Evolutionary conservation across 2,329 filamentous ascomycete species (phyloP).

Genomic region (Alternaria arbusti): DNA sequence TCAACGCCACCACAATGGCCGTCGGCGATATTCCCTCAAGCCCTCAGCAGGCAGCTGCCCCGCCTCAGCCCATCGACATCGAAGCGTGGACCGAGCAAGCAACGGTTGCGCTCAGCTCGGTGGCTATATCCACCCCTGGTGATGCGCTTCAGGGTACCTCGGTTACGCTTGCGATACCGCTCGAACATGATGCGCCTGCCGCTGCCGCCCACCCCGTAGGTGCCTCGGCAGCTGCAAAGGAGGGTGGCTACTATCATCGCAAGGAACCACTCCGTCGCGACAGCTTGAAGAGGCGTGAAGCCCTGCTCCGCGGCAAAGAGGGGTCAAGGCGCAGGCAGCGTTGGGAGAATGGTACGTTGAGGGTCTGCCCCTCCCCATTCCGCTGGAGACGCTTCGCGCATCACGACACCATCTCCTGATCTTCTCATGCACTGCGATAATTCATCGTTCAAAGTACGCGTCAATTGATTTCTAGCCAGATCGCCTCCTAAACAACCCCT

Average conservation of each 20-base stretch:
- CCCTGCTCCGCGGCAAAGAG: constrained; percentile 86
- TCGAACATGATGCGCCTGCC: constrained; percentile 62
- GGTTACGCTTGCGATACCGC: constrained; percentile 73
- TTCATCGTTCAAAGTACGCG: background rate
- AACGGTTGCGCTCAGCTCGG: constrained; percentile 50
- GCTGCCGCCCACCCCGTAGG: constrained; percentile 30
- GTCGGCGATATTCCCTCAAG: constrained; percentile 35
- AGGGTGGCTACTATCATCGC: constrained; percentile 58
- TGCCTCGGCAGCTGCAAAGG: constrained; percentile 45
- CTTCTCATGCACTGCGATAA: background rate
- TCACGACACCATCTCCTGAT: background rate
- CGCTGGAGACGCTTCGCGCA: constrained; percentile 16
- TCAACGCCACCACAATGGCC: constrained; percentile 39
- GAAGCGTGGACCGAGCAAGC: constrained; percentile 58
- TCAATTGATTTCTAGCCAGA: constrained; percentile 59
- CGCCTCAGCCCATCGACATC: constrained; percentile 48
- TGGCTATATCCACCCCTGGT: constrained; percentile 47
- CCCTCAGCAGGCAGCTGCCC: constrained; percentile 24
- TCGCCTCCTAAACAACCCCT: constrained; percentile 83
- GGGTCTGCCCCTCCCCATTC: constrained; percentile 7
- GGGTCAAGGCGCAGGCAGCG: constrained; percentile 83
- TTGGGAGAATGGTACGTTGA: constrained; percentile 84
- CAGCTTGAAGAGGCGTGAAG: constrained; percentile 72
- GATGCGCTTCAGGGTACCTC: constrained; percentile 59
- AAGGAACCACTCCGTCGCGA: constrained; percentile 65